Evolutionary conservation across 2,329 filamentous ascomycete genomes (phyloP).

Genomic region (Neopestalotiopsis sp.): DNA sequence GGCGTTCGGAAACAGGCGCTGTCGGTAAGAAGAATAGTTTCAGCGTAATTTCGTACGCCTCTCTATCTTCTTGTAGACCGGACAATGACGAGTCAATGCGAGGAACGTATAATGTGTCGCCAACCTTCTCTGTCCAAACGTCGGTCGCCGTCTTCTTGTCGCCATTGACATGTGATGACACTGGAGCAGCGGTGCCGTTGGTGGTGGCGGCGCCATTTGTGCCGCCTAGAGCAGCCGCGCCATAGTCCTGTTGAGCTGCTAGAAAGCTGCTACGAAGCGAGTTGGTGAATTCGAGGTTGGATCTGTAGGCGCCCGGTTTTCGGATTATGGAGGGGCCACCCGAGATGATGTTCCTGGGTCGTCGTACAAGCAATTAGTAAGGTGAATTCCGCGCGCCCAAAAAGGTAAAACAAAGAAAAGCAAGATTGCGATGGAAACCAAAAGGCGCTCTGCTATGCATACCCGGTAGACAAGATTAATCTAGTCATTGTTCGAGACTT

Average conservation of each 20-base stretch:
- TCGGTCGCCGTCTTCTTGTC: conserved; percentile 39
- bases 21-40: conserved; percentile 92
- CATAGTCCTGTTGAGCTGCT: conserved; percentile 71
- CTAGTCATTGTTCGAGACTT: conserved; percentile 63
- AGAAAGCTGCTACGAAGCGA: conserved; percentile 84
- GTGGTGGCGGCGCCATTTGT: conserved; percentile 34
- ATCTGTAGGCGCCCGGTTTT: conserved; percentile 77
- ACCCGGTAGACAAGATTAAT: conserved; percentile 87
- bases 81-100: conserved; percentile 73
- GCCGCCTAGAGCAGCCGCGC: conserved; percentile 25
- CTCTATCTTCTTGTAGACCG: conserved; percentile 78
- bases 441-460: conserved; percentile 42
- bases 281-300: conserved; percentile 91
- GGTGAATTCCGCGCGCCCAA: conserved; percentile 18
- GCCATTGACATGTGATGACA: conserved; percentile 20
- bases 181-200: conserved; percentile 23
- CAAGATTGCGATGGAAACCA: background rate
- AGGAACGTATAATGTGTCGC: conserved; percentile 73
- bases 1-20: conserved; percentile 67
- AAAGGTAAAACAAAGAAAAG: background rate
- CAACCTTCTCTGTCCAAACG: conserved; percentile 73
- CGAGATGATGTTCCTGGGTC: conserved; percentile 77
- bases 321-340: conserved; percentile 84
- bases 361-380: conserved; percentile 29
- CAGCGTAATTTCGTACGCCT: conserved; percentile 91